Evolutionary conservation across 73 alveolate genomes (phyloP).

Genomic region (Tetrahymena malaccensis): DNA sequence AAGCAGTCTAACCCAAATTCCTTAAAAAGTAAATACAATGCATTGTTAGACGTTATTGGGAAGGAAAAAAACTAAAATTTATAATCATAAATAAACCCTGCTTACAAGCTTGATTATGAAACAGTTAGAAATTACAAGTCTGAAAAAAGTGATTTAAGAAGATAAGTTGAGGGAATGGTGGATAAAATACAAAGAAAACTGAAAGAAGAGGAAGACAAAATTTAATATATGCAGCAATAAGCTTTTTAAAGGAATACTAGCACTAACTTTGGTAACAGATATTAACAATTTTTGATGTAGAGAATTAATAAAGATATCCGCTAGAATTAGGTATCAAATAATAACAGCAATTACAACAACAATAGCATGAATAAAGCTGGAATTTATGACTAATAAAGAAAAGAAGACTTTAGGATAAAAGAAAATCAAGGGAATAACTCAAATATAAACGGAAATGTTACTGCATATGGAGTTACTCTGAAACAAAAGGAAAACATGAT

Average conservation of each 20-base stretch:
- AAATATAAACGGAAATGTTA: not conserved
- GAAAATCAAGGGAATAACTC: not conserved
- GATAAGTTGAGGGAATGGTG: not conserved
- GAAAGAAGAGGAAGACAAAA: not conserved
- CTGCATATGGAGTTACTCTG: not conserved
- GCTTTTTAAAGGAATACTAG: not conserved
- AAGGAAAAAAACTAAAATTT: not conserved
- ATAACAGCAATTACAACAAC: not conserved
- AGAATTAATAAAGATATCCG: not conserved
- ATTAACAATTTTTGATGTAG: not conserved
- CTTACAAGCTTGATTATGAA: not conserved
- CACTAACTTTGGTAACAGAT: not conserved
- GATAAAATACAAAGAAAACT: not conserved
- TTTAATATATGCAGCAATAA: not conserved
- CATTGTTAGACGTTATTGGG: not conserved
- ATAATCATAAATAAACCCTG: not conserved
- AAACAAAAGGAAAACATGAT: not conserved
- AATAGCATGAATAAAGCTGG: not conserved
- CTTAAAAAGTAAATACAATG: not conserved
- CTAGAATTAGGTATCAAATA: not conserved
- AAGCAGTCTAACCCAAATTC: not conserved
- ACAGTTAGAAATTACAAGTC: not conserved
- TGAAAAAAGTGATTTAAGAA: not conserved
- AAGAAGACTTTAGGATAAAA: not conserved
- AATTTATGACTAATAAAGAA: not conserved